Evolutionary conservation across 2,329 filamentous ascomycete species (phyloP), one percentile per base, ranked within the genome.

Genomic region (Huntiella moniliformis): DNA sequence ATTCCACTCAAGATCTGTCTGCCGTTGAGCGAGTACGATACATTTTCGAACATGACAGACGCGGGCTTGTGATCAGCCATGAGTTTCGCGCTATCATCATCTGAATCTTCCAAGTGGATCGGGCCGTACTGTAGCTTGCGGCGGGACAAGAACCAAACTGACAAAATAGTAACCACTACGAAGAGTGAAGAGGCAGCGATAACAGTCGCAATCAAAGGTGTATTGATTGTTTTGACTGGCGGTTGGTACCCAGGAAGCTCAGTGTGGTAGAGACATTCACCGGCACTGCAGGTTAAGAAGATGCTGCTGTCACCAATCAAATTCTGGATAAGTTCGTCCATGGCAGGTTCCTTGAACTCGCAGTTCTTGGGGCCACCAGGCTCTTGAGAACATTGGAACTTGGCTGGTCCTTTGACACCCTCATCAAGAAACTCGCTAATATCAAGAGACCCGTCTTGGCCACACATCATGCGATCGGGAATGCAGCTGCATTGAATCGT

Each of bases 261-360:
- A 4, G 87, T 94, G 58, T 82, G 75, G 61, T 95, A 87, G 32
- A 98, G 66, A 66, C 91, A 98, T 64, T 98, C 91, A 50, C 91
- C 91, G 17, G 87, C 74, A 50, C 77, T 68, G 56, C 91, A 98
- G 18, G 75, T 70, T 38, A 98, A 66, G 42, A 79, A 73, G 56
- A 98, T 98, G 58, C 82, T 94, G 45, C 78, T 71, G 57, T 98
- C 92, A 34, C 88, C 91, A 58, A 98, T 96, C 54, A 98, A 76
- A 46, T 70, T 74, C 46, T 77, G 79, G 53, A 96, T 95, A 52
- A 98, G 67, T 37, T 83, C 74, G 61, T 98, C 85, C 82, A 98
- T 92, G 48, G 79, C 77, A 0, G 88, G 87, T 58, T 98, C 91
- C 39, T 80, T 79, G 60, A 98, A 98, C 12, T 75, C 74, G 63